A percentile compares a stretch with the other conserved stretches of the same genome.
These are phyloP conservation scores for Pharus latifolius DNA, from an alignment of 176 grass and related monocot species.

Conservation along the genomic window DNA sequence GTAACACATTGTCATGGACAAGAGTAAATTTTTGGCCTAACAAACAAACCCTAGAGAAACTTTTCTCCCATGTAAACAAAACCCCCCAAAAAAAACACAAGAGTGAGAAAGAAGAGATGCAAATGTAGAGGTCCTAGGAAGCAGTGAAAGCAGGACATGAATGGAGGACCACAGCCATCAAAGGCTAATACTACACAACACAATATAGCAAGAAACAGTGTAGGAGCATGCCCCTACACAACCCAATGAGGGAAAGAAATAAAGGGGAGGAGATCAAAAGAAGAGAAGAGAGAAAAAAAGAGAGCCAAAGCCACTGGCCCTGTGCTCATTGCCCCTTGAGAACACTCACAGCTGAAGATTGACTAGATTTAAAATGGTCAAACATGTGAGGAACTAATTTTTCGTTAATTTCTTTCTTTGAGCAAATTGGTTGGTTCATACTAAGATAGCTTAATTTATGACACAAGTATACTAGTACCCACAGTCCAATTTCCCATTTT, in stretches of 20 bases:
- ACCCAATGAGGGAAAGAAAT: slow-evolving; percentile 28
- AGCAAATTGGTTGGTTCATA: too few relatives aligned
- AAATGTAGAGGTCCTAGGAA: slow-evolving; percentile 28
- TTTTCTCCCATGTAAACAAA: not conserved
- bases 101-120: not conserved
- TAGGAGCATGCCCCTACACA: slow-evolving; percentile 34
- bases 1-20: slow-evolving; percentile 3
- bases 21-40: not conserved
- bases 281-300: slow-evolving; percentile 15
- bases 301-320: slow-evolving; percentile 14
- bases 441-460: not conserved
- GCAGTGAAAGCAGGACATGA: slow-evolving; percentile 34
- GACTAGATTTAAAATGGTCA: slow-evolving; percentile 11
- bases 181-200: not conserved
- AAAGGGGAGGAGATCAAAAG: slow-evolving; percentile 22
- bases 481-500: too few relatives aligned
- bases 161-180: slow-evolving; percentile 21
- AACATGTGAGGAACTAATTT: not conserved
- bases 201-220: not conserved
- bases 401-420: not conserved
- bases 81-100: slow-evolving; percentile 3
- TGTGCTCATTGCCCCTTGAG: not conserved
- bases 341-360: not conserved
- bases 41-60: slow-evolving; percentile 24
- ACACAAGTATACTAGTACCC: not conserved